Evolutionary conservation across 176 grass and related monocot species (phyloP).

Genomic region (Musa schizocarpa): DNA sequence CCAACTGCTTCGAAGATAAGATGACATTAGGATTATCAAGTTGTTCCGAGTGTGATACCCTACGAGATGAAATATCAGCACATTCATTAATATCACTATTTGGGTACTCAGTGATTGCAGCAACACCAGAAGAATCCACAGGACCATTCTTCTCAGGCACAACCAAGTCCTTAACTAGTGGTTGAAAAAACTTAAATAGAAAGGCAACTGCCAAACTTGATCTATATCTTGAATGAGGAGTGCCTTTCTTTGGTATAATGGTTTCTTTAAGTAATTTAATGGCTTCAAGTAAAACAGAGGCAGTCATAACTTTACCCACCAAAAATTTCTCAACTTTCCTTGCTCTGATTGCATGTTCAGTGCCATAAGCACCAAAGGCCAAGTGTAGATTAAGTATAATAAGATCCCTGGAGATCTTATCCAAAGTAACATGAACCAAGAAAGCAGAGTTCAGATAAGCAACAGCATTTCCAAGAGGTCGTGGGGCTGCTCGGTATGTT

Average conservation of each 20-base stretch:
- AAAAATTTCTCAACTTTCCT: constrained; percentile 63
- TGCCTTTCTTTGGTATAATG: constrained; percentile 55
- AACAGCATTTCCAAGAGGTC: constrained; percentile 62
- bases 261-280: constrained; percentile 48
- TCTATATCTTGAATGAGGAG: constrained; percentile 63
- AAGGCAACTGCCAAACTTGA: constrained; percentile 76
- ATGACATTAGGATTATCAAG: constrained; percentile 22
- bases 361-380: constrained; percentile 82
- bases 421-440: constrained; percentile 44
- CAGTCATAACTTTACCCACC: constrained; percentile 55
- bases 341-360: constrained; percentile 69
- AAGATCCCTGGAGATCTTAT: constrained; percentile 39
- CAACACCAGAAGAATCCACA: constrained; percentile 8
- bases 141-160: constrained; percentile 25
- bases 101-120: constrained; percentile 27
- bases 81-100: constrained; percentile 14
- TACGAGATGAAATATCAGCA: constrained; percentile 21
- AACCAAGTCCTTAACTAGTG: constrained; percentile 26
- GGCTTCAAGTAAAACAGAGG: constrained; percentile 56
- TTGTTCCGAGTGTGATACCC: constrained; percentile 24
- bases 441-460: constrained; percentile 85
- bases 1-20: constrained; percentile 49
- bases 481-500: constrained; percentile 63
- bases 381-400: constrained; percentile 35
- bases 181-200: constrained; percentile 74